Conservation (phyloP, 306 rosid species). For the Vigna nakashimae region DNA sequence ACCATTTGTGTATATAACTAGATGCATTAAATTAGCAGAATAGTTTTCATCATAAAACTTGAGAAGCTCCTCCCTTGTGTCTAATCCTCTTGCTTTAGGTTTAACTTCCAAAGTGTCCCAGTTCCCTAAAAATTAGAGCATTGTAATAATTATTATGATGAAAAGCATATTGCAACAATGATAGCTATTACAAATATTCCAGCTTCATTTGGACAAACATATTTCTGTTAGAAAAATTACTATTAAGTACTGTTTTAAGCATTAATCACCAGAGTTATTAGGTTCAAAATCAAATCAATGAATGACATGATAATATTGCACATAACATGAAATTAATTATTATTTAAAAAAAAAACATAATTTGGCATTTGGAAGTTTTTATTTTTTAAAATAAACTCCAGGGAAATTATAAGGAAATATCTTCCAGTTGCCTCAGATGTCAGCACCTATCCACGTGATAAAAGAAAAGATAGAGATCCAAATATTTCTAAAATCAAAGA, state of each 20-base stretch:
- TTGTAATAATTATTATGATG: conserved; percentile 27
- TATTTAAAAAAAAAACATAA: conserved; percentile 4
- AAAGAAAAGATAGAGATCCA: neutral
- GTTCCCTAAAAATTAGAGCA: conserved; percentile 63
- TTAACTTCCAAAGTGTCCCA: conserved; percentile 96
- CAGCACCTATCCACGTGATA: neutral
- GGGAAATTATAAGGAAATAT: conserved; percentile 5
- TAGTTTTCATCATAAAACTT: conserved; percentile 83
- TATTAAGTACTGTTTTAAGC: conserved; percentile 25
- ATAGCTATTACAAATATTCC: conserved; percentile 21
- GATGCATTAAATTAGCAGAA: conserved; percentile 89
- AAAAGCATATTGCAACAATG: conserved; percentile 23
- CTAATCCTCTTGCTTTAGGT: conserved; percentile 86
- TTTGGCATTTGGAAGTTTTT: neutral
- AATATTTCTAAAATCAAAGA: neutral
- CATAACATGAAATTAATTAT: conserved; percentile 3
- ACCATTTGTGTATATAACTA: conserved; percentile 87
- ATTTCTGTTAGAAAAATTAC: conserved; percentile 10
- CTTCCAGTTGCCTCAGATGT: conserved; percentile 23
- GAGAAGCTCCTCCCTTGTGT: conserved; percentile 83
- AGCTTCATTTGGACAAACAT: conserved; percentile 29
- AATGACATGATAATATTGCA: conserved; percentile 22
- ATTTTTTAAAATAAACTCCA: neutral
- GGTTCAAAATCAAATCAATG: conserved; percentile 36
- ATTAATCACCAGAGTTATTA: conserved; percentile 10